Conservation (phyloP, 2,329 filamentous ascomycete species). For the Beauveria scarabaeidicola region DNA sequence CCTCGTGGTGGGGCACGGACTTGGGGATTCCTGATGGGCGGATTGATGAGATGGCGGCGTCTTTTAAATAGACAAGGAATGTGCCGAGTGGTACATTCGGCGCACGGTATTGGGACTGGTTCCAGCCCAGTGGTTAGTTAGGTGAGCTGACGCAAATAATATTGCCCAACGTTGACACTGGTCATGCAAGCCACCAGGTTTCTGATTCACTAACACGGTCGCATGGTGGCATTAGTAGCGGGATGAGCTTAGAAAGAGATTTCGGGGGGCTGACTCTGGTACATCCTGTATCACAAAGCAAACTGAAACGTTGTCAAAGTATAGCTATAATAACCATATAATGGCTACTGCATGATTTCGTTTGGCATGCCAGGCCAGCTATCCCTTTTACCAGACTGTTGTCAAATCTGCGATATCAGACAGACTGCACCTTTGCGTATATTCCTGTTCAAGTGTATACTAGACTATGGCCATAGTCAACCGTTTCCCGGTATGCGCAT, state of each 20-base stretch:
- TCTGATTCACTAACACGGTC: neutral
- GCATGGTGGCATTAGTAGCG: neutral
- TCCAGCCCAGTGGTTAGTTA: neutral
- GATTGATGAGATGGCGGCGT: neutral
- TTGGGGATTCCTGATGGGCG: neutral
- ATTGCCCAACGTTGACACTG: neutral
- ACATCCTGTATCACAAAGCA: neutral
- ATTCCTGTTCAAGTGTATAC: neutral
- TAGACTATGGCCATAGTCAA: neutral
- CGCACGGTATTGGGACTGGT: neutral
- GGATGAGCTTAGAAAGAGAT: neutral
- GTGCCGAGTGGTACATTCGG: neutral
- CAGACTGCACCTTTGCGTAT: neutral
- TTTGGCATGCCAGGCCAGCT: neutral
- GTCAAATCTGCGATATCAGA: too few species aligned
- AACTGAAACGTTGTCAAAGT: neutral
- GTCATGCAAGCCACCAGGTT: neutral
- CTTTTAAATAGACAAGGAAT: neutral
- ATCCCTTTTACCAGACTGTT: neutral
- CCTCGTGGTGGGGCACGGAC: constrained; percentile 1
- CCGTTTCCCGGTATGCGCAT: neutral
- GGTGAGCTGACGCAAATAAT: neutral
- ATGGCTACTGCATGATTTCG: neutral
- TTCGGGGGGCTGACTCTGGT: neutral
- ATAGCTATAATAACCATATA: neutral